Evolutionary conservation across 306 rosid genomes (phyloP).

Genomic region (Pterocarpus santalinus): DNA sequence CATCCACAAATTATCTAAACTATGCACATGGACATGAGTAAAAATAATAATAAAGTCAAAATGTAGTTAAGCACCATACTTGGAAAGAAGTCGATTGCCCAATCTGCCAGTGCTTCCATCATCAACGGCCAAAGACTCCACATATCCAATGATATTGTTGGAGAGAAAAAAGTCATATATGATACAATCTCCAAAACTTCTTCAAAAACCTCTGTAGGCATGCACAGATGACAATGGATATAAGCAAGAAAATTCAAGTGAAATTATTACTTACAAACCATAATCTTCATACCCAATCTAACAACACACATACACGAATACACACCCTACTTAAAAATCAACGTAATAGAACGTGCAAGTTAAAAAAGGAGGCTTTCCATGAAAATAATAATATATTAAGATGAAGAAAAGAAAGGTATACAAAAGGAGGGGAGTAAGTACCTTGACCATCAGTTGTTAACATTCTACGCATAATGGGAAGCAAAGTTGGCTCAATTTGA

Average conservation of each 20-base stretch:
- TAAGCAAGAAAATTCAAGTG: not conserved
- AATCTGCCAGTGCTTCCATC: constrained; percentile 91
- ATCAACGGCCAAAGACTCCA: constrained; percentile 99
- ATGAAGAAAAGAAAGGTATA: not conserved
- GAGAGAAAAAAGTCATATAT: constrained; percentile 95
- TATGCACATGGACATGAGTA: constrained; percentile 17
- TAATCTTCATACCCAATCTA: not conserved
- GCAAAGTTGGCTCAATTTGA: constrained; percentile 87
- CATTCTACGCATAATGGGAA: constrained; percentile 96
- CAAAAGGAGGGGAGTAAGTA: constrained; percentile 25
- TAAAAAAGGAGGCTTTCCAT: not conserved
- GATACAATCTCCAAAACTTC: constrained; percentile 98
- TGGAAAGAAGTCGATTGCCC: constrained; percentile 95
- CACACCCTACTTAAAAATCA: not conserved
- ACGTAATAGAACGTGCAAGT: not conserved
- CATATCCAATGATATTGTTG: constrained; percentile 91
- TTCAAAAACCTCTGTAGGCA: constrained; percentile 93
- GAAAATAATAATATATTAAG: not conserved
- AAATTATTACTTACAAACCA: constrained; percentile 21
- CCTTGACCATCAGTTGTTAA: constrained; percentile 98
- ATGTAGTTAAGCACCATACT: constrained; percentile 56
- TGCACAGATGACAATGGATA: constrained; percentile 17
- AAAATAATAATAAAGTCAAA: not conserved
- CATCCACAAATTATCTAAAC: constrained; percentile 31
- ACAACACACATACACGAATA: not conserved